phyloP scores from a whole-genome alignment of 352 stramenopile genomes.

The Globisporangium irregulare region DNA sequence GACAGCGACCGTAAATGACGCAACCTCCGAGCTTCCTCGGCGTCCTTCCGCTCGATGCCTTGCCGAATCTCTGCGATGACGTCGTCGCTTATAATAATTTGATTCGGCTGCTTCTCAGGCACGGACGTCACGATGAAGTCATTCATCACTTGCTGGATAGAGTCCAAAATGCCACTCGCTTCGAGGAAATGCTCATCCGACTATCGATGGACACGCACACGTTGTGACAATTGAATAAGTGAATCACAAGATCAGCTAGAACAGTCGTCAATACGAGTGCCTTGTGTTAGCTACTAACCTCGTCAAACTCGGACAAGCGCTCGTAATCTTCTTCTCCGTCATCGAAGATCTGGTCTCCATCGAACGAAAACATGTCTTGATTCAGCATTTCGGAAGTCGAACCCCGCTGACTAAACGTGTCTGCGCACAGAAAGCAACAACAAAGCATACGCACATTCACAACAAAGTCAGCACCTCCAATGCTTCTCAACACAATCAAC shows the following conservation, averaged over 20 bases:
- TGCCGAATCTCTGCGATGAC: slow-evolving; percentile 66
- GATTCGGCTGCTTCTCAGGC: slow-evolving; percentile 31
- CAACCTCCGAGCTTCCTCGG: slow-evolving; percentile 28
- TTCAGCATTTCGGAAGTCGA: slow-evolving; percentile 27
- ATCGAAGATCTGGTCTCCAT: slow-evolving; percentile 34
- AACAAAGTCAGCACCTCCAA: not conserved
- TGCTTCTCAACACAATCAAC: not conserved
- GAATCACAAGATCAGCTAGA: not conserved
- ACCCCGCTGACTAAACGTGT: slow-evolving; percentile 45
- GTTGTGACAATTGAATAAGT: not conserved
- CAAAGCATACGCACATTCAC: not conserved
- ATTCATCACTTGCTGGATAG: slow-evolving; percentile 80
- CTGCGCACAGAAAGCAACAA: slow-evolving; percentile 5
- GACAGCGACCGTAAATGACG: slow-evolving; percentile 28
- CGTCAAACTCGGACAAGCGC: slow-evolving; percentile 69
- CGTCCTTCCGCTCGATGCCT: slow-evolving; percentile 29
- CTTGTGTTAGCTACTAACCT: slow-evolving; percentile 26
- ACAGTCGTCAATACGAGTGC: not conserved
- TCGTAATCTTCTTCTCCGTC: slow-evolving; percentile 54
- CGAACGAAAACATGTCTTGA: slow-evolving; percentile 41
- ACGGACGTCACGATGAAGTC: slow-evolving; percentile 36
- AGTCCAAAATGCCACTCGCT: slow-evolving; percentile 73
- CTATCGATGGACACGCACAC: slow-evolving; percentile 21
- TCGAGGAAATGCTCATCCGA: slow-evolving; percentile 72
- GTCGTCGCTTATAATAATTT: slow-evolving; percentile 69